Conservation (phyloP, 345 rosid species). For the Moringa oleifera region DNA sequence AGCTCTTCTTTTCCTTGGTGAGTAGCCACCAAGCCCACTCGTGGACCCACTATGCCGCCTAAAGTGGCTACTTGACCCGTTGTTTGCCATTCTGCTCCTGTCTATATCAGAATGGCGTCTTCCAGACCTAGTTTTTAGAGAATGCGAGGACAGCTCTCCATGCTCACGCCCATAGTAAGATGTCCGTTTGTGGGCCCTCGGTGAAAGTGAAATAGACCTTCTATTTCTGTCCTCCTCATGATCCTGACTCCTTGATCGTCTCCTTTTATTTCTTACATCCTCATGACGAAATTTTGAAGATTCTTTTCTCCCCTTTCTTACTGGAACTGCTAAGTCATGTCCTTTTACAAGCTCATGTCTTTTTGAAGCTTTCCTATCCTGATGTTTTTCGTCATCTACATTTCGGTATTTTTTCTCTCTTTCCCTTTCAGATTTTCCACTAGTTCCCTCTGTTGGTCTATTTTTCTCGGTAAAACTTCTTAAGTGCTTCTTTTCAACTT, state of each 20-base stretch:
- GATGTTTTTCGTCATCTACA: constrained; percentile 37
- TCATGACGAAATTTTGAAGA: constrained; percentile 40
- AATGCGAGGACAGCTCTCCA: constrained; percentile 33
- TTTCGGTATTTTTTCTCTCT: constrained; percentile 42
- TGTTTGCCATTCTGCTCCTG: constrained; percentile 30
- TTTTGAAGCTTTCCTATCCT: constrained; percentile 31
- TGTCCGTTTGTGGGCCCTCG: constrained; percentile 38
- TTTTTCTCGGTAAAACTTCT: constrained; percentile 40
- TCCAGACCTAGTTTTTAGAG: constrained; percentile 42
- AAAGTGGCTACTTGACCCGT: constrained; percentile 48
- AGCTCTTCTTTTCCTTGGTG: constrained; percentile 82
- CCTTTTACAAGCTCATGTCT: constrained; percentile 44
- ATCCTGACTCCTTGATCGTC: constrained; percentile 68
- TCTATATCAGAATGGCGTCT: constrained; percentile 42
- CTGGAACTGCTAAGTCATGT: constrained; percentile 38
- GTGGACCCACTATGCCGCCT: constrained; percentile 42
- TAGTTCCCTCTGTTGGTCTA: constrained; percentile 30
- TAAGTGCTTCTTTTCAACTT: constrained; percentile 39
- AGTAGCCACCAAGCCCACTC: constrained; percentile 92
- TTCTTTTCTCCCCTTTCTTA: constrained; percentile 48
- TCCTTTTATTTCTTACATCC: constrained; percentile 49
- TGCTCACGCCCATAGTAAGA: constrained; percentile 39
- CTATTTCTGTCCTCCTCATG: constrained; percentile 38
- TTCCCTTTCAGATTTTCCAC: constrained; percentile 39
- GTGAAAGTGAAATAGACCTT: constrained; percentile 54